A percentile compares a stretch with the other conserved stretches of the same genome.
Conservation (phyloP, 495 filamentous ascomycete genomes). For the Hypoxylon fuscum region DNA sequence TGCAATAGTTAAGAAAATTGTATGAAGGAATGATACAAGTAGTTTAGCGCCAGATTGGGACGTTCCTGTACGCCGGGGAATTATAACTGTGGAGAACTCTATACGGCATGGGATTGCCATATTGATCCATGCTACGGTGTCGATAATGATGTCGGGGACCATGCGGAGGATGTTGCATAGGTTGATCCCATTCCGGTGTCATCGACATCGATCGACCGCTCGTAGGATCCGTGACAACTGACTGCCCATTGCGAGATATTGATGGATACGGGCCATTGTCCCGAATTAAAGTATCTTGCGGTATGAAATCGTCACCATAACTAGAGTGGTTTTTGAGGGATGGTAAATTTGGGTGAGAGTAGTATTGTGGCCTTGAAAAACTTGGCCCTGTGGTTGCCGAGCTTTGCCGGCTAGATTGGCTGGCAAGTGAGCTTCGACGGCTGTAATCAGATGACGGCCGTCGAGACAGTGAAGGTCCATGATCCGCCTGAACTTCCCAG, state of each 20-base stretch:
- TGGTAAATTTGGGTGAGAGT: constrained; percentile 36
- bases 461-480: constrained; percentile 38
- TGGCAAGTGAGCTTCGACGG: constrained; percentile 41
- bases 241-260: constrained; percentile 49
- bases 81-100: constrained; percentile 60
- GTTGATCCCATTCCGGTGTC: constrained; percentile 40
- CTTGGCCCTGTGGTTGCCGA: constrained; percentile 23
- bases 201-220: constrained; percentile 42
- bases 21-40: neutral
- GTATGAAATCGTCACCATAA: constrained; percentile 48
- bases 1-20: neutral
- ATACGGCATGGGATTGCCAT: constrained; percentile 47
- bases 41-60: constrained; percentile 55
- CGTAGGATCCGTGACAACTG: constrained; percentile 42
- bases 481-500: constrained; percentile 46
- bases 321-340: constrained; percentile 51
- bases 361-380: constrained; percentile 35
- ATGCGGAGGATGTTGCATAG: constrained; percentile 42
- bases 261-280: constrained; percentile 45
- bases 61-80: constrained; percentile 56
- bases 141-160: constrained; percentile 49
- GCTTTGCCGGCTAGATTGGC: constrained; percentile 41
- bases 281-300: constrained; percentile 21
- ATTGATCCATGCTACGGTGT: constrained; percentile 48
- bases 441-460: constrained; percentile 42